A percentile compares a stretch with the other conserved stretches of the same genome.
Conservation (phyloP, 306 rosid species). For the Ziziphus jujuba region DNA sequence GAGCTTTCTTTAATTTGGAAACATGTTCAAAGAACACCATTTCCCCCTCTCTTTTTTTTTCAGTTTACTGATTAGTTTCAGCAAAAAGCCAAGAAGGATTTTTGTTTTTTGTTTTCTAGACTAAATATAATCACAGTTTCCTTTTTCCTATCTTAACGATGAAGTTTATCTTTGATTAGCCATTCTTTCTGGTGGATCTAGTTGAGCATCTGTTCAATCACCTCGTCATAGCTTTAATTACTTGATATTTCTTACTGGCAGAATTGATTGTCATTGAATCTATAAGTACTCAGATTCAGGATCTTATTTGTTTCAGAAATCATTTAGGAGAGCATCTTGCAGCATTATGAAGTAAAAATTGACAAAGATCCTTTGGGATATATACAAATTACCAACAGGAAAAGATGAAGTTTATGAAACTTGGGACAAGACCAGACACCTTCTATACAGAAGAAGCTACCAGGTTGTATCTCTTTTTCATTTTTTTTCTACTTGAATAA, state of each 20-base stretch:
- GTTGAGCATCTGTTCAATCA: neutral
- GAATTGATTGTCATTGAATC: neutral
- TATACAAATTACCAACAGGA: constrained; percentile 18
- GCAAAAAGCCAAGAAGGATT: neutral
- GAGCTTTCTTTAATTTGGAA: constrained; percentile 1
- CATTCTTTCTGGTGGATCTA: neutral
- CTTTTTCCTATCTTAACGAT: too few species aligned
- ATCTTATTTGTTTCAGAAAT: neutral
- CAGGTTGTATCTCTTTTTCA: constrained; percentile 48
- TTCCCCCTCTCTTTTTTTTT: neutral
- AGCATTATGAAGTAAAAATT: constrained; percentile 31
- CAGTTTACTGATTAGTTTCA: too few species aligned
- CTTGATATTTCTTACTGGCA: neutral
- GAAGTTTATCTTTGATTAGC: too few species aligned
- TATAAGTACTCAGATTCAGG: constrained; percentile 14
- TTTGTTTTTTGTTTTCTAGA: neutral
- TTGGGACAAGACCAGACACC: constrained; percentile 90
- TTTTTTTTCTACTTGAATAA: neutral
- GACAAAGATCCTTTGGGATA: constrained; percentile 25
- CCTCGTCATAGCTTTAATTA: neutral
- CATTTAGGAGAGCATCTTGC: constrained; percentile 8
- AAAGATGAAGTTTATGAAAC: constrained; percentile 94
- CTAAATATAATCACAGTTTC: neutral
- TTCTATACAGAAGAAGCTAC: constrained; percentile 86
- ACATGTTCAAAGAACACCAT: neutral